A percentile compares a stretch with the other conserved stretches of the same genome.
phyloP scores from a whole-genome alignment of 2,329 filamentous ascomycete genomes.

The Trichophyton rubrum region DNA sequence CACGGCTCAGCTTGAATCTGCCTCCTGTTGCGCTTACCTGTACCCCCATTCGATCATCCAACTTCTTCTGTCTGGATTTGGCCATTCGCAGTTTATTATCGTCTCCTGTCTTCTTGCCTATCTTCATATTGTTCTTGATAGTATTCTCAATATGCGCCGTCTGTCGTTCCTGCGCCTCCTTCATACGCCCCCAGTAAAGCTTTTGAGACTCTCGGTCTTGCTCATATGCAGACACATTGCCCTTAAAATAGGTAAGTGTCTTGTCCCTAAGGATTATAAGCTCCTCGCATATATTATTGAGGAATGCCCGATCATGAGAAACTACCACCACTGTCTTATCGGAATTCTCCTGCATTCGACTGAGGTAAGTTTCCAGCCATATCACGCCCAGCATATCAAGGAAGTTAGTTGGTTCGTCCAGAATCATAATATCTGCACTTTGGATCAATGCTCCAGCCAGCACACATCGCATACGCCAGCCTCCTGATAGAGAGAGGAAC shows the following conservation, averaged over 20 bases:
- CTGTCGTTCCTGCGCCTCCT: constrained; percentile 69
- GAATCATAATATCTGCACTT: constrained; percentile 61
- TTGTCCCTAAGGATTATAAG: constrained; percentile 64
- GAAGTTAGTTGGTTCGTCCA: constrained; percentile 83
- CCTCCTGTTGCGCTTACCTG: constrained; percentile 59
- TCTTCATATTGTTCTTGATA: constrained; percentile 60
- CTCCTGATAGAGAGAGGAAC: constrained; percentile 58
- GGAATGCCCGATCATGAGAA: constrained; percentile 74
- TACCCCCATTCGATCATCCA: constrained; percentile 69
- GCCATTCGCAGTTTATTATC: constrained; percentile 79
- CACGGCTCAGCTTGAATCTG: constrained; percentile 69
- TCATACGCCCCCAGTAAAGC: constrained; percentile 58
- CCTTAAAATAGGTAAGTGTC: constrained; percentile 59
- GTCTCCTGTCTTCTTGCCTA: constrained; percentile 64
- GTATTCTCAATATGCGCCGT: constrained; percentile 68
- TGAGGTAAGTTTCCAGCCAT: constrained; percentile 67
- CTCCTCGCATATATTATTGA: constrained; percentile 61
- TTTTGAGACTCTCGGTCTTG: constrained; percentile 52
- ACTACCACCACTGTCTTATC: constrained; percentile 60
- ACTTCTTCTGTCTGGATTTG: constrained; percentile 70
- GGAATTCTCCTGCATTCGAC: constrained; percentile 40
- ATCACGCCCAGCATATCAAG: constrained; percentile 72
- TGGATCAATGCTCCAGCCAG: constrained; percentile 56
- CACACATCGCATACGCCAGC: constrained; percentile 59
- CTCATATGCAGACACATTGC: constrained; percentile 62